Base-by-base conservation (phyloP, 805 yeast genomes). In the Kodamaea fukazawae region DNA sequence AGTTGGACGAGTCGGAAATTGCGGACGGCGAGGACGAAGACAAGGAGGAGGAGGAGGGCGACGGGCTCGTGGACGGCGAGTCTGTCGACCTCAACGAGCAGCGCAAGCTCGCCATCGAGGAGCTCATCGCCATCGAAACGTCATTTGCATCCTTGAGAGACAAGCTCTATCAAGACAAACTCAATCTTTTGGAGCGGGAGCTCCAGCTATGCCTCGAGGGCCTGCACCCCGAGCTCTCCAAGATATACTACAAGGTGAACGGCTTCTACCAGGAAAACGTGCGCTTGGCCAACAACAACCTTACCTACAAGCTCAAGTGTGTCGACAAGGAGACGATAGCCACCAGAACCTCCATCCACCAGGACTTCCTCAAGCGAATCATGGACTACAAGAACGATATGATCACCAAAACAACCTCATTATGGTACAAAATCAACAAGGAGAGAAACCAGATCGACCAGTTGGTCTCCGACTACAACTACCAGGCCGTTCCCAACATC, bases 371-470 rank as follows among this genome's bases (percentile, higher is more conserved):
- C 58, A 85, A 84, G 52, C 73, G 77, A 42, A 67, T 78, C 26
- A 78, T 81, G 50, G 95, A 88, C 54, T 60, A 75, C 33, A 83
- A 88, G 45, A 73, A 74, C 38, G 68, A 73, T 17, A 71, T 87
- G 67, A 73, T 91, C 34, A 71, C 77, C 43, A 73, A 78, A 6
- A 85, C 95, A 3, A 90, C 97, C 4, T 76, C 83, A 29, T 74
- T 79, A 46, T 93, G 98, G 98, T 91, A 91, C 66, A 83, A 85
- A 49, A 85, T 90, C 54, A 90, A 89, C 61, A 79, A 83, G 53
- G 98, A 93, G 58, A 74, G 97, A 51, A 74, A 95, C 47, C 80
- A 79, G 32, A 74, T 87, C 78, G 96, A 88, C 58, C 75, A 76
- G 46, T 51, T 79, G 36, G 79, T 76, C 13, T 68, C 80, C 4